phyloP scores from a whole-genome alignment of 1,284 basidiomycete genomes.

The Albatrellus sp. region DNA sequence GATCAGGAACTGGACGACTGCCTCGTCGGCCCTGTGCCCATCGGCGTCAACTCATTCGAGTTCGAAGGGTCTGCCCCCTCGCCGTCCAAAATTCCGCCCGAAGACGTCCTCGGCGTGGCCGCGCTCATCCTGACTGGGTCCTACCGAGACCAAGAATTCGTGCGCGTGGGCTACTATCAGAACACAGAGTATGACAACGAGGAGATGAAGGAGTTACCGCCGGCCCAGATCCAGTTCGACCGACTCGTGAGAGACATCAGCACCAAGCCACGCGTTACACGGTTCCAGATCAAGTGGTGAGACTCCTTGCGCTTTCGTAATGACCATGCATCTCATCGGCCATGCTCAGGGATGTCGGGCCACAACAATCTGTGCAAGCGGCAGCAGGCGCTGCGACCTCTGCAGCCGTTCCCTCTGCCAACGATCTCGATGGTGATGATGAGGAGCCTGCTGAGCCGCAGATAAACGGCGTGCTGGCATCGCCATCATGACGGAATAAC shows the following conservation, averaged over 20 bases:
- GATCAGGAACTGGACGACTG: conserved; percentile 96
- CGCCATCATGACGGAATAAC: conserved; percentile 3
- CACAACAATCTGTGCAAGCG: conserved; percentile 33
- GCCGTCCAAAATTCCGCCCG: conserved; percentile 62
- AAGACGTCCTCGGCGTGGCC: conserved; percentile 83
- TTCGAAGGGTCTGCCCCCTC: conserved; percentile 76
- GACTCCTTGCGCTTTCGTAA: conserved; percentile 16
- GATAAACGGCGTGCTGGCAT: conserved; percentile 6
- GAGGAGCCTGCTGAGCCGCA: conserved; percentile 6
- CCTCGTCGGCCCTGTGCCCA: conserved; percentile 91
- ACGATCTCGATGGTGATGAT: conserved; percentile 41
- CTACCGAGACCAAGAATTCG: conserved; percentile 93
- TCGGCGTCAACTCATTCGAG: conserved; percentile 93
- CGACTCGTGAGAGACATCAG: conserved; percentile 80
- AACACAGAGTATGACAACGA: conserved; percentile 97
- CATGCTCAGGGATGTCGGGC: conserved; percentile 50
- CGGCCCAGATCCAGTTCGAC: conserved; percentile 62
- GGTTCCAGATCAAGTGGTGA: conserved; percentile 79
- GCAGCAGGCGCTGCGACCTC: conserved; percentile 61
- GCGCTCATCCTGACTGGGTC: conserved; percentile 87
- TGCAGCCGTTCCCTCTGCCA: conserved; percentile 68
- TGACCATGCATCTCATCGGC: conserved; percentile 2
- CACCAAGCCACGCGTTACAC: conserved; percentile 87
- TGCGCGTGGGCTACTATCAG: conserved; percentile 98
- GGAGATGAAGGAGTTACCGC: conserved; percentile 71